Conservation (phyloP, 805 yeast species). For the Saccharomyces eubayanus region DNA sequence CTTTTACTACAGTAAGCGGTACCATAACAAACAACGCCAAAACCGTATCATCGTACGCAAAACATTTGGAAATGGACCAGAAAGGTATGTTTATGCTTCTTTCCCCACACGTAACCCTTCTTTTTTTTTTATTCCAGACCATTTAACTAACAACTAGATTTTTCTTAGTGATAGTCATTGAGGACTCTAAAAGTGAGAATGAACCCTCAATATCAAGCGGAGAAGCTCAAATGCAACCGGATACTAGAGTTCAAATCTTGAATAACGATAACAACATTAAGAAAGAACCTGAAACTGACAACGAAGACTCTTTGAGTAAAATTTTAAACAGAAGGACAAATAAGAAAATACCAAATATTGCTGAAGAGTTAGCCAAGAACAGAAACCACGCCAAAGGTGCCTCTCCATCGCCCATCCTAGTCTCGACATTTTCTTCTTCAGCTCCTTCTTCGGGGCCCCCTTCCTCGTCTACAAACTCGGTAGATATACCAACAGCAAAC, state of each 20-base stretch:
- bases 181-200: background rate
- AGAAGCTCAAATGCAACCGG: background rate
- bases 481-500: background rate
- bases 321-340: background rate
- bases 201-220: background rate
- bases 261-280: background rate
- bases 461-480: background rate
- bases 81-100: background rate
- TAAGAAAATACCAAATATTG: conserved; percentile 22
- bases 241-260: background rate
- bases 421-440: conserved; percentile 8
- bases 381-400: conserved; percentile 19
- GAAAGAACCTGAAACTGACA: background rate
- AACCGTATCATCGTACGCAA: background rate
- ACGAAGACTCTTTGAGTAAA: background rate
- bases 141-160: background rate
- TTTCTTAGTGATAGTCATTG: background rate
- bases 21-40: background rate
- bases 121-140: background rate
- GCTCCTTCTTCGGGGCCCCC: conserved; percentile 2
- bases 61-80: background rate
- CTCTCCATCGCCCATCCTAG: conserved; percentile 11
- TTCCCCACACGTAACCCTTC: background rate
- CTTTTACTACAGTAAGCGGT: background rate
- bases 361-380: conserved; percentile 28